phyloP scores from a whole-genome alignment of 495 filamentous ascomycete species.

The Tuber brumale region DNA sequence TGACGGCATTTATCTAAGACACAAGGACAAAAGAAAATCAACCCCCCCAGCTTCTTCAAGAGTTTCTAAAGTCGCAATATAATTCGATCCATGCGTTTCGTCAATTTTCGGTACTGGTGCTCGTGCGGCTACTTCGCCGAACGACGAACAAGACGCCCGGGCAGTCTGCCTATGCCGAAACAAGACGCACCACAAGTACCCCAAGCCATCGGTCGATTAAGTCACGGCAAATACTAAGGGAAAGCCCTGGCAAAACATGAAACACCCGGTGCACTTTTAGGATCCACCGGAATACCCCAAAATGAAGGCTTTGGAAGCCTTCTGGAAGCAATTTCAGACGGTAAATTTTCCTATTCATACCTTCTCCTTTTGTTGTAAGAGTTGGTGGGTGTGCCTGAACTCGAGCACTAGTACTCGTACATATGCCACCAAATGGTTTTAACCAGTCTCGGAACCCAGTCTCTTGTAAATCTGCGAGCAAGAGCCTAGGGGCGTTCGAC shows the following conservation, averaged over 20 bases:
- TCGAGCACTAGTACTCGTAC: too few relatives aligned
- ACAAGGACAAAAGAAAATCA: neutral
- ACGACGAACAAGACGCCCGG: neutral
- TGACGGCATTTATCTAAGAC: neutral
- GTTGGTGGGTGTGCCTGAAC: neutral
- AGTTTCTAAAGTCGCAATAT: neutral
- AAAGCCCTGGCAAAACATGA: neutral
- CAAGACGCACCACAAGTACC: neutral
- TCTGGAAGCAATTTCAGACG: neutral
- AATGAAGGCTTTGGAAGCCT: neutral
- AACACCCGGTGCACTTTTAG: neutral
- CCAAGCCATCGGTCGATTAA: neutral
- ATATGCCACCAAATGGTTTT: neutral
- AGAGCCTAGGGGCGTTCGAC: neutral
- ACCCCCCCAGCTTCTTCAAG: neutral
- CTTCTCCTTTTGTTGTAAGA: neutral
- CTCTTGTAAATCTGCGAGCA: neutral
- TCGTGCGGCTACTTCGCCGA: neutral
- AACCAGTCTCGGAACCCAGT: neutral
- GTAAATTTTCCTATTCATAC: neutral
- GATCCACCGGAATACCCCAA: neutral
- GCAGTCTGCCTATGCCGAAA: neutral
- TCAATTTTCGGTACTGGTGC: neutral
- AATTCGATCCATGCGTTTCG: neutral
- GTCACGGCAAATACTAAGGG: neutral